These are phyloP conservation scores for Scutellaria baicalensis DNA, from an alignment of 257 asterid genomes.

Conservation along the genomic window DNA sequence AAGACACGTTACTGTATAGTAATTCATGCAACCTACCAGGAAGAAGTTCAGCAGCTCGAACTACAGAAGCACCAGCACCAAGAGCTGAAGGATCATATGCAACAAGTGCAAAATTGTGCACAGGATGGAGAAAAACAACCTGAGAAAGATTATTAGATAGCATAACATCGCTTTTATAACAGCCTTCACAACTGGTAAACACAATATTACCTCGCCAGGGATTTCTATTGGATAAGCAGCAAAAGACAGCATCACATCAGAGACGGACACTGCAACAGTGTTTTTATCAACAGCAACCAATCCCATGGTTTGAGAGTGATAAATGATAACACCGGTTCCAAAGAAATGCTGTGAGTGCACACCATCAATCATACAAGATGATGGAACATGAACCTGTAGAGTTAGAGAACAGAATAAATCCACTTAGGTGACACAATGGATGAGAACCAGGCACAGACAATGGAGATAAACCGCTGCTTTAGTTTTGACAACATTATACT, in stretches of 20 bases:
- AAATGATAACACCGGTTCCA: constrained; percentile 89
- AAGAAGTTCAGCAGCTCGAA: constrained; percentile 96
- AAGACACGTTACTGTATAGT: not conserved
- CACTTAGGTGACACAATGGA: constrained; percentile 9
- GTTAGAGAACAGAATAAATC: constrained; percentile 5
- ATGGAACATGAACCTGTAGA: constrained; percentile 95
- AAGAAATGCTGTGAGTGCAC: constrained; percentile 97
- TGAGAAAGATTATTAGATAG: constrained; percentile 22
- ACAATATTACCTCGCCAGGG: constrained; percentile 78
- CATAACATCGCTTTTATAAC: constrained; percentile 8
- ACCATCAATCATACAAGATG: constrained; percentile 98
- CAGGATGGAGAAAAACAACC: constrained; percentile 99
- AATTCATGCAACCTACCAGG: constrained; percentile 52
- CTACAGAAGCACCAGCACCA: constrained; percentile 80
- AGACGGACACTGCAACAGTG: constrained; percentile 90
- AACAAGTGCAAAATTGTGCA: constrained; percentile 93
- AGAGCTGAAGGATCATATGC: constrained; percentile 90
- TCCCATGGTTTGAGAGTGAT: constrained; percentile 89
- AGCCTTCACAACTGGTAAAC: constrained; percentile 13
- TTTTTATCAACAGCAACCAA: constrained; percentile 95
- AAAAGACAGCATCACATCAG: constrained; percentile 96
- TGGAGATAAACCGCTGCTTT: not conserved
- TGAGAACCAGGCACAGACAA: constrained; percentile 4
- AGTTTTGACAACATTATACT: not conserved
- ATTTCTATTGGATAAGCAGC: constrained; percentile 99